phyloP scores from a whole-genome alignment of 495 filamentous ascomycete genomes.

The Pyronema omphalodes region DNA sequence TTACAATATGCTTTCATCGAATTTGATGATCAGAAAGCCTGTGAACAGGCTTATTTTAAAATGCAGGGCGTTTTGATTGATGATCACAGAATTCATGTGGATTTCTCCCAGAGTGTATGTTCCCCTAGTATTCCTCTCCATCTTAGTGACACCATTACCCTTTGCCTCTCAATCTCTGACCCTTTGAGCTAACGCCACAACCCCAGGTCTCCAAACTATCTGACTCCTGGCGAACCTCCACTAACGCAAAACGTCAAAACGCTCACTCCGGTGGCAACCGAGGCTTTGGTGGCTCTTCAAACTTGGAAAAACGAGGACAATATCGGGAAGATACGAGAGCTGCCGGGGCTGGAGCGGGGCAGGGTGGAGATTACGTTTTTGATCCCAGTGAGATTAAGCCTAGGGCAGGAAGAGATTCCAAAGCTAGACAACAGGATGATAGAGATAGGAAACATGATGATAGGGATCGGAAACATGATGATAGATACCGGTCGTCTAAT shows the following conservation, averaged over 20 bases:
- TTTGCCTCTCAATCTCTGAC: background rate
- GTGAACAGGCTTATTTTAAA: constrained; percentile 93
- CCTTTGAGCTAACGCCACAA: constrained; percentile 18
- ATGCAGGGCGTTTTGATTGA: constrained; percentile 96
- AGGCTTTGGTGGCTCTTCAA: constrained; percentile 77
- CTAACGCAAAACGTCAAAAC: constrained; percentile 61
- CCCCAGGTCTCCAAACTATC: constrained; percentile 56
- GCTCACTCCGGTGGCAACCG: constrained; percentile 26
- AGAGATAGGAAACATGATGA: no score
- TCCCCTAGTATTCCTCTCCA: background rate
- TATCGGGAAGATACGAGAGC: constrained; percentile 54
- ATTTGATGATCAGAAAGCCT: constrained; percentile 78
- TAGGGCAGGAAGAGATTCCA: background rate
- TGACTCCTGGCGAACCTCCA: constrained; percentile 74
- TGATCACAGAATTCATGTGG: constrained; percentile 93
- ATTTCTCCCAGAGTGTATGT: constrained; percentile 87
- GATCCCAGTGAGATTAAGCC: constrained; percentile 26
- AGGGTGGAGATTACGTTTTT: constrained; percentile 64
- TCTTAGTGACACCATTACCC: background rate
- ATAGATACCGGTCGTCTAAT: background rate
- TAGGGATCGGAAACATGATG: no score
- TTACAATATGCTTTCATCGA: constrained; percentile 97
- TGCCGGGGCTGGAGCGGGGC: constrained; percentile 26
- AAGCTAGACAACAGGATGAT: constrained; percentile 4
- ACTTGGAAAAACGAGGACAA: constrained; percentile 75